Evolutionary conservation across 331 rosid genomes (phyloP).

Genomic region (Malus hybrid): DNA sequence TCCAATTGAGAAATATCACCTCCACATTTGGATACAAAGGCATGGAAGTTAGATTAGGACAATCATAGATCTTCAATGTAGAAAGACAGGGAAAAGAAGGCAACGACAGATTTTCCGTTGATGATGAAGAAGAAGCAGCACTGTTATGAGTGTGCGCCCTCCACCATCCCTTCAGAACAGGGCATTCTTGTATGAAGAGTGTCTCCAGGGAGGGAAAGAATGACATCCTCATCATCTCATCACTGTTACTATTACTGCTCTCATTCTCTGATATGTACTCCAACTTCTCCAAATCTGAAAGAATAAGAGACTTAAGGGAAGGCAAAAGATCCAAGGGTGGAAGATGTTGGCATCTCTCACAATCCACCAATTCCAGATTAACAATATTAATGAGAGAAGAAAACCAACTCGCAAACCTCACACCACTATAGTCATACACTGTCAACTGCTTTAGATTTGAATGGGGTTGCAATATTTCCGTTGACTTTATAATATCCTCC

Average conservation of each 20-base stretch:
- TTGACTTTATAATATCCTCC: background rate
- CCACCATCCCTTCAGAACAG: too few species aligned
- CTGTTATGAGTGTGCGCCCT: too few species aligned
- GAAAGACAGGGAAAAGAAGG: constrained; percentile 2
- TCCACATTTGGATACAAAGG: too few species aligned
- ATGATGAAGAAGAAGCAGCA: too few species aligned
- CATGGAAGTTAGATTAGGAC: background rate
- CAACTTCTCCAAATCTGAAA: background rate
- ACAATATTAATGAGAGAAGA: constrained; percentile 7
- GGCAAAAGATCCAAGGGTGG: background rate
- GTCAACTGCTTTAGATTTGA: too few species aligned
- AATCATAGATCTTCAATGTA: accelerated
- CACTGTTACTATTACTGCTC: background rate
- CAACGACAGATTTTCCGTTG: too few species aligned
- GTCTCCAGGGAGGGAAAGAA: background rate
- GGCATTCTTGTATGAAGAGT: accelerated
- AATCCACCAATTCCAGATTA: accelerated
- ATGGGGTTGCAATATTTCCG: too few species aligned
- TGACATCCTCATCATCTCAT: background rate
- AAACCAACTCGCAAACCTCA: too few species aligned
- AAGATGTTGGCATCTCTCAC: background rate
- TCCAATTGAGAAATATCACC: accelerated
- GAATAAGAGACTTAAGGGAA: background rate
- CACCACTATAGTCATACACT: accelerated
- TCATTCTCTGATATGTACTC: background rate